Evolutionary conservation across 2,329 filamentous ascomycete species (phyloP).

Genomic region (Neonectria magnoliae): DNA sequence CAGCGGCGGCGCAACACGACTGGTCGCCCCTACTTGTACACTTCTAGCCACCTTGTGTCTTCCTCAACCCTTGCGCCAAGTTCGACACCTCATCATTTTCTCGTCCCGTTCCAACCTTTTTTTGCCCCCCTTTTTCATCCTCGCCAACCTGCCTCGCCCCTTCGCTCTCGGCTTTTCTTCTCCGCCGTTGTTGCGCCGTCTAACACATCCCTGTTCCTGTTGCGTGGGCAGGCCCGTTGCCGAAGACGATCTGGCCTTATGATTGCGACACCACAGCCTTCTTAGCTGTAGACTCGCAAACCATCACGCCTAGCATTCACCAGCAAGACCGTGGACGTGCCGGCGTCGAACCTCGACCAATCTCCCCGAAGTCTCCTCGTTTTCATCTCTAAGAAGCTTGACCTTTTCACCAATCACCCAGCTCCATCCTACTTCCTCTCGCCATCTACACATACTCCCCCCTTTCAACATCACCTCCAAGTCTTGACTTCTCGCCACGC

Average conservation of each 20-base stretch:
- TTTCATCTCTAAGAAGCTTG: conserved; percentile 3
- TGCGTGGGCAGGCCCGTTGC: conserved; percentile 30
- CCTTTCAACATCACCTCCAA: conserved; percentile 23
- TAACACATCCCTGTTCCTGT: conserved; percentile 25
- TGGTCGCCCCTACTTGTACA: conserved; percentile 33
- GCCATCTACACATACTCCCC: conserved; percentile 11
- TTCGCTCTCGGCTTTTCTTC: conserved; percentile 3
- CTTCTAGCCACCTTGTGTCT: conserved; percentile 49
- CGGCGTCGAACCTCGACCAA: conserved; percentile 18
- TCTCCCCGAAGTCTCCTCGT: conserved; percentile 1
- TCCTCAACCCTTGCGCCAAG: conserved; percentile 42
- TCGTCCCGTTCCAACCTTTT: conserved; percentile 31
- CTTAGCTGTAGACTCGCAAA: conserved; percentile 25
- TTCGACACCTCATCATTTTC: conserved; percentile 31
- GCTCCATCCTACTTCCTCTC: conserved; percentile 7
- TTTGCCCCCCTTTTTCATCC: conserved; percentile 31
- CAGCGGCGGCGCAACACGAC: conserved; percentile 42
- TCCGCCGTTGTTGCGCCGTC: conserved; percentile 16
- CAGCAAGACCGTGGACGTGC: conserved; percentile 7
- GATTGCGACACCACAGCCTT: conserved; percentile 38
- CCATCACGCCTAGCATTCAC: conserved; percentile 23
- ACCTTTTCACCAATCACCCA: conserved; percentile 17
- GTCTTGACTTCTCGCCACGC: conserved; percentile 27
- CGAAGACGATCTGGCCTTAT: conserved; percentile 49
- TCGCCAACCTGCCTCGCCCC: conserved; percentile 17